Base-by-base conservation (phyloP, 192 early-diverging fungal species). In the Backusella tarrabulga region DNA sequence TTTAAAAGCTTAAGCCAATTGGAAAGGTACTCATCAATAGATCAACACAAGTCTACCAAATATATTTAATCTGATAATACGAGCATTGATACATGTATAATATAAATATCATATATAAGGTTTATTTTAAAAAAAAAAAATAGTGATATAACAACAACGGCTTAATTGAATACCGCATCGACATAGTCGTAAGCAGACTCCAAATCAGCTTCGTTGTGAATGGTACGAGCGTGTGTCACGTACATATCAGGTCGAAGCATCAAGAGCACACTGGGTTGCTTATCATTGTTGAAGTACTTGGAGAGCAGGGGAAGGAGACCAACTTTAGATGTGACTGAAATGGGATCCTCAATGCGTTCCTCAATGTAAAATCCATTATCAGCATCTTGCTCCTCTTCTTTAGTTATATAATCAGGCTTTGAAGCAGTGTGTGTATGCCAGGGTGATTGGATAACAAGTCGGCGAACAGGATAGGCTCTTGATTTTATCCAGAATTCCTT, bases 171-270 rank as follows among this genome's bases (percentile, higher is more conserved):
- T 14, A 44, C 42, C 4, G 42, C 12, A 44, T 44, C 42, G 4
- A 44, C 42, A 44, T 44, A 44, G 3, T 44, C 42, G 5, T 44
- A 76, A 40, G 74, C 56, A 42, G 21, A 12, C 35, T 78, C 68
- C 6, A 78, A 34, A 34, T 78, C 68, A 17, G 38, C 29, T 1
- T 32, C 34, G 14, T 23, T 67, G 11, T 38, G 26, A 19, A 74
- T 41, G 23, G 54, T 21, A 7, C 63, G 21, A 54, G 26, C 54
- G 19, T 77, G 56, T 15, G 76, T 72, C 14, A 81, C 67, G 46
- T 78, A 81, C 34, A 40, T 56, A 42, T 82, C 80, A 32, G 80
- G 80, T 34, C 80, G 72, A 6, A 82, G 0, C 38, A 82, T 56
- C 6, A 82, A 32, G 38, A 82, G 19, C 1, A 44, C 72, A 19